Evolutionary conservation across 371 early-diverging fungal genomes (phyloP).

Genomic region (Lichtheimia ramosa): DNA sequence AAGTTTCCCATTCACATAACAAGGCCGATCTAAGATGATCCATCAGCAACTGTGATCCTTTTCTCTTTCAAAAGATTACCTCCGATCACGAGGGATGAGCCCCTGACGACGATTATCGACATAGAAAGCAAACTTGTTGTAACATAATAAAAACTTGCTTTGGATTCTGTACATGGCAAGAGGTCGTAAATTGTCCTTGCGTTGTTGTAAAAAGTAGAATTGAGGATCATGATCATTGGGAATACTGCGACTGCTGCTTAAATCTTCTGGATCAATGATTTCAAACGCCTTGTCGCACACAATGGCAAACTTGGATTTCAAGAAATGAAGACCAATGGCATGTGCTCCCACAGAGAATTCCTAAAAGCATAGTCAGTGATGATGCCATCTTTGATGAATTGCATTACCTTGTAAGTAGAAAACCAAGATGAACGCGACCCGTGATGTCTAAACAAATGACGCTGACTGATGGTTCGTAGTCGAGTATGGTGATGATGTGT

Average conservation of each 20-base stretch:
- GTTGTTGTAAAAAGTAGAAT: slow-evolving; percentile 71
- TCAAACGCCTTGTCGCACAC: slow-evolving; percentile 77
- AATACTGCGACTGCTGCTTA: slow-evolving; percentile 41
- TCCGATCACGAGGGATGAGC: slow-evolving; percentile 21
- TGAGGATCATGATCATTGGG: slow-evolving; percentile 69
- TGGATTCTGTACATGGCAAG: slow-evolving; percentile 73
- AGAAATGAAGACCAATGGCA: slow-evolving; percentile 59
- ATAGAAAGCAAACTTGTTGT: slow-evolving; percentile 86
- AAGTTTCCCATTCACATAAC: slow-evolving; percentile 35
- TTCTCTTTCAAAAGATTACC: slow-evolving; percentile 5
- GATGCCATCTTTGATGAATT: too few relatives aligned
- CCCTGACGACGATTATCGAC: slow-evolving; percentile 58
- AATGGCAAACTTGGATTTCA: slow-evolving; percentile 65
- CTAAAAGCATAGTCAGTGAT: slow-evolving; percentile 11
- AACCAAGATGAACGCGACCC: slow-evolving; percentile 12
- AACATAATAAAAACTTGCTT: slow-evolving; percentile 72
- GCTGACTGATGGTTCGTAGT: neutral
- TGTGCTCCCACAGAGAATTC: slow-evolving; percentile 77
- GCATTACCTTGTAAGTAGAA: slow-evolving; percentile 13
- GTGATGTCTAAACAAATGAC: neutral
- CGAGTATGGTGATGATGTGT: neutral
- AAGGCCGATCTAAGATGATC: slow-evolving; percentile 8
- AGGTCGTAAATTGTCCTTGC: slow-evolving; percentile 62
- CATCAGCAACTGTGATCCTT: neutral
- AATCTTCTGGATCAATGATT: slow-evolving; percentile 64